Base-by-base conservation (phyloP, 306 rosid species). In the Quercus gilva region DNA sequence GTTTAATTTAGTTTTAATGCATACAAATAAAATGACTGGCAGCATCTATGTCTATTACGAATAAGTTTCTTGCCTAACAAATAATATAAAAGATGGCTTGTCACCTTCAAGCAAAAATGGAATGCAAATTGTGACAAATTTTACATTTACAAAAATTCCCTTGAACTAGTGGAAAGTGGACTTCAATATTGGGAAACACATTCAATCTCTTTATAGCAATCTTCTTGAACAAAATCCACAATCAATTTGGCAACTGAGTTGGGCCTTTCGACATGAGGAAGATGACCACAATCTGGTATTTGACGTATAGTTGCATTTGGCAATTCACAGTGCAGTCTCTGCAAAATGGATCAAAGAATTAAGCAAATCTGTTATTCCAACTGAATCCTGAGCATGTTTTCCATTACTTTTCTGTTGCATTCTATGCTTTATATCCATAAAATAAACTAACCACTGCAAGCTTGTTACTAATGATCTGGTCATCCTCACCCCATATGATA, bases 311-410 rank as follows among this genome's bases (percentile, higher is more conserved):
- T 64, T 70, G 93, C 95, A 74, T 89, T 88, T 78, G 97, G 92
- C 81, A 95, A 77, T 83, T 92, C 98, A 29, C 92, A 85, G 83
- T 90, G 97, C 79, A 95, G 79, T 82, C 89, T 88, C 98, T 92
- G 92, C 91, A 85, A 71, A 26, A 58, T 26, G 76, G 25, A 21
- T 23, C 7, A 33, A 79, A 1, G 4, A 68, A 43, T 51, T n/a
- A 61, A 20, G n/a, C 5, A 41, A 29, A 31, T 35, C 37, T 3
- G 58, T 68, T 10, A 28, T 43, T n/a, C 58, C 20, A 8, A 19
- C 55, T 19, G 31, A 25, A 45, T 64, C 41, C 9, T 26, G 74
- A 49, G 10, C 45, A 37, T 7, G 11, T 37, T 37, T 37, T 37
- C 45, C 45, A 37, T 37, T 37, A 37, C 45, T 7, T 37, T 0